A percentile compares a stretch with the other conserved stretches of the same genome.
These are phyloP conservation scores for Mycena galopus DNA, from an alignment of 768 basidiomycete species.

Conservation along the genomic window DNA sequence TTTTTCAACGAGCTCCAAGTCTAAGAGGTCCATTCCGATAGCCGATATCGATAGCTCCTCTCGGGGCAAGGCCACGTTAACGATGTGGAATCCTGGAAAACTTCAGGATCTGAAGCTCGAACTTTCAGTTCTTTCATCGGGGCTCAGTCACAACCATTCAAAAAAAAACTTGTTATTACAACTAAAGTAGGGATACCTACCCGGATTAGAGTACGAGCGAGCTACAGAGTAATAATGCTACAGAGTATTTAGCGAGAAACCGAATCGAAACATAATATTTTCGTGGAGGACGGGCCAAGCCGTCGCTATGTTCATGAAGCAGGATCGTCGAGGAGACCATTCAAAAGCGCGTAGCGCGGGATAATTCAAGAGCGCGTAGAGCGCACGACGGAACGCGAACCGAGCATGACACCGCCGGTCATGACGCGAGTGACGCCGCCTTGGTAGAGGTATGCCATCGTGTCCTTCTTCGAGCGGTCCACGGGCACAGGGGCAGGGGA, in stretches of 20 bases:
- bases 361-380: not conserved
- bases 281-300: not conserved
- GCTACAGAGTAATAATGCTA: not conserved
- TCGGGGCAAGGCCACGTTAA: too few species aligned
- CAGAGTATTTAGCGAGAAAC: too few species aligned
- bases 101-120: too few species aligned
- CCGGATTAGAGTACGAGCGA: not conserved
- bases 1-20: too few species aligned
- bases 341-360: not conserved
- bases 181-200: not conserved
- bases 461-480: not conserved
- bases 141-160: too few species aligned
- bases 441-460: not conserved
- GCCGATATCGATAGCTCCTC: too few species aligned
- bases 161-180: not conserved
- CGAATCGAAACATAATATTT: not conserved
- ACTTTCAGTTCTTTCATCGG: too few species aligned
- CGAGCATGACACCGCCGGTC: not conserved
- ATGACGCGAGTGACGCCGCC: not conserved
- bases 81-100: too few species aligned
- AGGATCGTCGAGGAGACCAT: too few species aligned
- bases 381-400: not conserved
- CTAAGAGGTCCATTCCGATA: too few species aligned
- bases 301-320: not conserved
- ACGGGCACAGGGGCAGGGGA: not conserved